Base-by-base conservation (phyloP, 2,329 filamentous ascomycete species). In the Passalora sequoiae region DNA sequence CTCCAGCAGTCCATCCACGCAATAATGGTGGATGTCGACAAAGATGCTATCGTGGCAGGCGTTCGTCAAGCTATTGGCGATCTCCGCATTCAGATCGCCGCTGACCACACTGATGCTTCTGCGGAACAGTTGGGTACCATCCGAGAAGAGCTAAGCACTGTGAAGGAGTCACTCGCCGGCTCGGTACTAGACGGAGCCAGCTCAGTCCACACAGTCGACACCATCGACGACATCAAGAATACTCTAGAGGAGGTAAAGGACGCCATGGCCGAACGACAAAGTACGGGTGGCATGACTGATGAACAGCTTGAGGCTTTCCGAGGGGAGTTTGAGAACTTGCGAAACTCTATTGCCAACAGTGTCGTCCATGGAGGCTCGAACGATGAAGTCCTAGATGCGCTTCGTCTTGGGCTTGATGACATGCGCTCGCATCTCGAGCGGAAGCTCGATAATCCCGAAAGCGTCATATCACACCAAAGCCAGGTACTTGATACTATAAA, bases 1-100 rank as follows among this genome's bases (percentile, higher is more conserved):
- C 67, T 84, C 17, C 76, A 78, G 27, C 76, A 81, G 48, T 74
- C 71, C 1, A 66, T 83, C 37, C 69, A 73, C 6, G 67, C 70
- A 24, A 73, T 73, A 19, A 55, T 82, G 5, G 69, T 69, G 13
- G 64, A 67, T 17, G 61, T 66, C 6, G 74, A 80, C 40, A 56
- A 54, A 32, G 78, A 75, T 37, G 76, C 85, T 25, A 75, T 91
- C 19, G 73, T 94, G 1, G 77, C 84, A 48, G 78, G 81, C 7
- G 69, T 91, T 2, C 80, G 65, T 17, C 66, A 69, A 46, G 60
- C 69, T 4, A 56, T 73, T 13, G 69, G 73, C 16, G 67, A 65
- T 6, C 57, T 73, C 17, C 64, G 65, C 6, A 59, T 60, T 5
- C 64, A 68, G 29, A 52, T 69, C 12, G 51, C 58, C 1, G 51